These are phyloP conservation scores for Calonectria fujianensis DNA, from an alignment of 2,329 filamentous ascomycete species.

Conservation along the genomic window DNA sequence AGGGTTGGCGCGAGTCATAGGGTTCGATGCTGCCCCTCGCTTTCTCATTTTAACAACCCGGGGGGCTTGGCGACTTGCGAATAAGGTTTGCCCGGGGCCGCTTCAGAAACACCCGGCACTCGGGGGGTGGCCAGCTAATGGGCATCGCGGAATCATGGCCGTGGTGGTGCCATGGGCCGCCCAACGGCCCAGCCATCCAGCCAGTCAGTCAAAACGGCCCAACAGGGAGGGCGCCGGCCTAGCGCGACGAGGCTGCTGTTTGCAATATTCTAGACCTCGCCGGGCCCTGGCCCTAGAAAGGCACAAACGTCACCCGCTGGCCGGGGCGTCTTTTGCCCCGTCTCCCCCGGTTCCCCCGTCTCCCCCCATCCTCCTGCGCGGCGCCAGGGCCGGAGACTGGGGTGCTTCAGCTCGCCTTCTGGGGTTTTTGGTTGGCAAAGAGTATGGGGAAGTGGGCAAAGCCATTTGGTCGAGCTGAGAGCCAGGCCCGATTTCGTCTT, in stretches of 20 bases:
- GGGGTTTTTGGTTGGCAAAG: not conserved
- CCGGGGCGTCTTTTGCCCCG: not conserved
- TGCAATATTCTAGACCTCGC: constrained; percentile 14
- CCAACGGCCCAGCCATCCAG: not conserved
- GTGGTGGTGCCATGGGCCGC: not conserved
- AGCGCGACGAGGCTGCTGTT: constrained; percentile 10
- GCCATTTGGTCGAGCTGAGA: not conserved
- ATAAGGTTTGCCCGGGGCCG: constrained; percentile 1
- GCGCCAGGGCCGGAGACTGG: not conserved
- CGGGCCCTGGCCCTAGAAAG: constrained; percentile 1
- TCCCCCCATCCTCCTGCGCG: not conserved
- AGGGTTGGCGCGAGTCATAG: constrained; percentile 6
- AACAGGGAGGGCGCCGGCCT: not conserved
- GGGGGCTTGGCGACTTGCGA: not conserved
- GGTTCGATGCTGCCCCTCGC: not conserved
- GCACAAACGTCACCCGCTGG: constrained; percentile 22
- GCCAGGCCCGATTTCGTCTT: not conserved
- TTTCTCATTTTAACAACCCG: constrained; percentile 8
- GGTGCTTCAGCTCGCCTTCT: constrained; percentile 12
- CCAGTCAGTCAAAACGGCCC: not conserved
- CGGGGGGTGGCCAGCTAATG: too few species aligned
- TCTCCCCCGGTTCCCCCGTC: not conserved
- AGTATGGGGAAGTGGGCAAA: not conserved
- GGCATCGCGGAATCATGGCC: constrained; percentile 2
- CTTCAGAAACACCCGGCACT: constrained; percentile 24